Evolutionary conservation across 495 filamentous ascomycete genomes (phyloP).

Genomic region (Thermochaetoides thermophila): DNA sequence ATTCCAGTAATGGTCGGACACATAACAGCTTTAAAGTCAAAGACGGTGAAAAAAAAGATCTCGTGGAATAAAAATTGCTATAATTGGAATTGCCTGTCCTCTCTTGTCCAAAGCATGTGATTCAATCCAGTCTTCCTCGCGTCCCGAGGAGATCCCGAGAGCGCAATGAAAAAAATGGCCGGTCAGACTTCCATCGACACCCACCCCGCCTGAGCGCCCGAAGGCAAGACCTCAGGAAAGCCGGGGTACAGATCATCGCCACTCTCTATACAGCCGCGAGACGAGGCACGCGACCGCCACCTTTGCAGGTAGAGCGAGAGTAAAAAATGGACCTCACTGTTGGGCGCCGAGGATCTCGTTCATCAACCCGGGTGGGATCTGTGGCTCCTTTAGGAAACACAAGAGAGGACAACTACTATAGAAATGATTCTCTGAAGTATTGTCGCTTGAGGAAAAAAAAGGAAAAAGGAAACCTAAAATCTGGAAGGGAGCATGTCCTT

Average conservation of each 20-base stretch:
- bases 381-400: conserved; percentile 59
- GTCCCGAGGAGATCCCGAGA: conserved; percentile 23
- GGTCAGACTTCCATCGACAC: conserved; percentile 51
- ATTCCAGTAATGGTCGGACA: too few species aligned
- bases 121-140: conserved; percentile 35
- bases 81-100: too few species aligned
- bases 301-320: conserved; percentile 38
- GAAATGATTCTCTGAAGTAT: conserved; percentile 77
- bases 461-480: conserved; percentile 16
- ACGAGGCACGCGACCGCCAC: conserved; percentile 24
- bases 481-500: conserved; percentile 4
- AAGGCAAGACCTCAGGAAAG: conserved; percentile 32
- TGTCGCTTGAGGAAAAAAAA: conserved; percentile 41
- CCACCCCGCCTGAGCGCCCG: conserved; percentile 42
- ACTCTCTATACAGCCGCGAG: conserved; percentile 39
- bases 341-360: conserved; percentile 42
- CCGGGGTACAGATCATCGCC: conserved; percentile 50
- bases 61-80: too few species aligned
- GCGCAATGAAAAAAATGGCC: conserved; percentile 37
- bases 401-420: conserved; percentile 74
- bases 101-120: too few species aligned
- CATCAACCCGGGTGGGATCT: conserved; percentile 51
- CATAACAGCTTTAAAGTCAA: too few species aligned
- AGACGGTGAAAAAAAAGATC: too few species aligned
- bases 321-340: conserved; percentile 40